phyloP scores from a whole-genome alignment of 345 rosid genomes.

The Streptanthus diversifolius region DNA sequence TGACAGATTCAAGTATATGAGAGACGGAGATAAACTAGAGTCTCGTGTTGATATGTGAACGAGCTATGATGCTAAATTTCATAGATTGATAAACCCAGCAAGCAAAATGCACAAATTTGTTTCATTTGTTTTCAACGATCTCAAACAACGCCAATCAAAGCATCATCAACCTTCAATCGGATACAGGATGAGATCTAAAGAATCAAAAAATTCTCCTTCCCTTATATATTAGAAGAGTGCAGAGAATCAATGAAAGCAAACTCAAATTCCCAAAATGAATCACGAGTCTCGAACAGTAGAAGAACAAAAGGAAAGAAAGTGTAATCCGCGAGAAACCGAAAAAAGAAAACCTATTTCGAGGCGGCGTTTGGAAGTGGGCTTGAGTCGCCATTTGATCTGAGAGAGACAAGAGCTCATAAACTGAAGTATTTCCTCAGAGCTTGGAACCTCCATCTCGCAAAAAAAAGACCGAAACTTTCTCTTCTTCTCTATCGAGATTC shows the following conservation, averaged over 20 bases:
- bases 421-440: conserved; percentile 45
- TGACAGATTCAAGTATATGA: neutral
- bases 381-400: conserved; percentile 72
- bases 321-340: neutral
- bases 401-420: conserved; percentile 49
- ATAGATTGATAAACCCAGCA: neutral
- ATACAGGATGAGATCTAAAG: neutral
- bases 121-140: neutral
- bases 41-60: conserved; percentile 1
- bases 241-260: conserved; percentile 1
- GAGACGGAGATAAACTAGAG: neutral
- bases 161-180: neutral
- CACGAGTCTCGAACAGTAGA: neutral
- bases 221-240: neutral
- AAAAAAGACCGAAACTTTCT: neutral
- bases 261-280: neutral
- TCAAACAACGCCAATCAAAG: neutral
- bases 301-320: neutral
- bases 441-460: conserved; percentile 35
- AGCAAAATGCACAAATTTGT: neutral
- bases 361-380: conserved; percentile 56
- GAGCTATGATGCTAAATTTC: neutral
- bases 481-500: neutral
- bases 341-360: conserved; percentile 53
- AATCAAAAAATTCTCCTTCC: neutral